Evolutionary conservation across 257 asterid genomes (phyloP).

Genomic region (Capsicum chinense): DNA sequence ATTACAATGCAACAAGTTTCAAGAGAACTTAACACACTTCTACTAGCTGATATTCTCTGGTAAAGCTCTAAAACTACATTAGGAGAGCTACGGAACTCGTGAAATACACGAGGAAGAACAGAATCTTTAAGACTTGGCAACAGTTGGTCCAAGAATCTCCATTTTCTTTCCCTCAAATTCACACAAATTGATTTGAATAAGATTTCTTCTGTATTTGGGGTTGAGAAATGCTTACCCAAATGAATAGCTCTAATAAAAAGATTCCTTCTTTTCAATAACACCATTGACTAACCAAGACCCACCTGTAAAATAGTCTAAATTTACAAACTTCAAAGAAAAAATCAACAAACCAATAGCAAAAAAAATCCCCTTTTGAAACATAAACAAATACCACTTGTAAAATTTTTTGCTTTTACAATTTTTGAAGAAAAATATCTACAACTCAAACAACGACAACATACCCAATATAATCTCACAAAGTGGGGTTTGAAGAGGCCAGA

Average conservation of each 20-base stretch:
- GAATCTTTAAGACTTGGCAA: constrained; percentile 50
- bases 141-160: constrained; percentile 66
- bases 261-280: constrained; percentile 45
- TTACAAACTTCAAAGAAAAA: background rate
- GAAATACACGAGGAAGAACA: constrained; percentile 55
- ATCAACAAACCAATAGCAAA: background rate
- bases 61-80: constrained; percentile 53
- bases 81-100: constrained; percentile 62
- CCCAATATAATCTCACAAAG: too few relatives aligned
- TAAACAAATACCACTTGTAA: too few relatives aligned
- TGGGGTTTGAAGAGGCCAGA: too few relatives aligned
- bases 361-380: too few relatives aligned
- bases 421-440: too few relatives aligned
- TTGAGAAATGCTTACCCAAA: constrained; percentile 48
- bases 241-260: constrained; percentile 61
- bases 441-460: too few relatives aligned
- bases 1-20: constrained; percentile 61
- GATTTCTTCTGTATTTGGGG: constrained; percentile 66
- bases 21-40: constrained; percentile 45
- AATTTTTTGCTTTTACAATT: too few relatives aligned
- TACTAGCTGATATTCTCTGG: constrained; percentile 46
- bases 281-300: constrained; percentile 53
- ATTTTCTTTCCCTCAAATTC: constrained; percentile 71
- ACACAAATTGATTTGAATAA: constrained; percentile 65
- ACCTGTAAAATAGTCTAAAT: constrained; percentile 22